These are phyloP conservation scores for Hymenotorrendiella dingleyae DNA, from an alignment of 2,329 filamentous ascomycete genomes.

Conservation along the genomic window DNA sequence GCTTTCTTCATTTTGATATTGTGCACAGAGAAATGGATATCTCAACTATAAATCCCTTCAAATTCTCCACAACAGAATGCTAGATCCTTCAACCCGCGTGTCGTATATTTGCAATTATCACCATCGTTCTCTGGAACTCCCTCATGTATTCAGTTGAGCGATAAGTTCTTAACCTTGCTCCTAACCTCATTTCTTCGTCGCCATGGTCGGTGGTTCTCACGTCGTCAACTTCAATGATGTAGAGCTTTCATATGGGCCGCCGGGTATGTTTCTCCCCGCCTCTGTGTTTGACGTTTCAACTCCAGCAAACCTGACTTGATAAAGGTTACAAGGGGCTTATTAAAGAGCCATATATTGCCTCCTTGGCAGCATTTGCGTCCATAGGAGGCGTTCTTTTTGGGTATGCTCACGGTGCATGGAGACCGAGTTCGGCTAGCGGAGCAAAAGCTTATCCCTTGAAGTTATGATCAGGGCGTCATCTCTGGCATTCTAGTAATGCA, in stretches of 20 bases:
- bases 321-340: conserved; percentile 15
- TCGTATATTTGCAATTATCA: no score
- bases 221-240: no score
- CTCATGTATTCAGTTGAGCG: no score
- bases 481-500: conserved; percentile 56
- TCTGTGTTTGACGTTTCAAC: neutral
- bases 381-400: conserved; percentile 49
- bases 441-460: conserved; percentile 39
- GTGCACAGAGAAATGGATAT: no score
- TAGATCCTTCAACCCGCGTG: no score
- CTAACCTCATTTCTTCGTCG: no score
- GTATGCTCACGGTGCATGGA: conserved; percentile 30
- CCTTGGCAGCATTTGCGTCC: conserved; percentile 52
- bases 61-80: no score
- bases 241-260: conserved; percentile 13
- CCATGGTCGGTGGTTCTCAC: no score
- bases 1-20: no score
- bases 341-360: conserved; percentile 35
- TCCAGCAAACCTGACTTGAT: neutral
- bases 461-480: conserved; percentile 69
- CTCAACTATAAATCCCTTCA: no score
- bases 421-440: conserved; percentile 23
- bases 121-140: no score
- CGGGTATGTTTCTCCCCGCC: conserved; percentile 5
- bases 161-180: no score